Evolutionary conservation across 345 rosid species (phyloP), one percentile per base, ranked within the genome.

Genomic region (Syzygium jambos): DNA sequence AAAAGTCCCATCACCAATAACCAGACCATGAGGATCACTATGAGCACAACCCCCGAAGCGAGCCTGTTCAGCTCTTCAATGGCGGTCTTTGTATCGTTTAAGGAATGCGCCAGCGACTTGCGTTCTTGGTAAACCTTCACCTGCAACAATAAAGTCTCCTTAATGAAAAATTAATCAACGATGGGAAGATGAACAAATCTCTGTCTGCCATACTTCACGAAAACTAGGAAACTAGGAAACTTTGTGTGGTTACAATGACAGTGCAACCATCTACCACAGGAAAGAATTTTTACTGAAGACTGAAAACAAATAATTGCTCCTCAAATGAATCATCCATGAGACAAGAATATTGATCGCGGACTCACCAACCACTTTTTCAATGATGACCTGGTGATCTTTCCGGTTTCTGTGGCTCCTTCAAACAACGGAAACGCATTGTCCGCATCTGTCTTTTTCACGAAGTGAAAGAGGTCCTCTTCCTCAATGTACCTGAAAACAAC

Each of bases 321-420:
- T 73, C 80, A 19, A 73, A 17, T 38, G 80, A 73, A 34, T 68
- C 80, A 68, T 73, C 80, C 80, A 73, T 41, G 86, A 21, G 51
- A 25, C 34, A 5, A 85, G 17, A 29, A 14, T 43, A 85, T 27
- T 16, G 9, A 82, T 55, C 22, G 29, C 25, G 77, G 78, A 61
- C 93, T 90, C 85, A 90, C 96, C 94, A 93, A 88, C 96, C 95
- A 94, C 23, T 92, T 92, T 91, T 90, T 93, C 29, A 94, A 86
- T 46, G 87, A 85, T 83, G 91, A 85, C 88, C 46, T 34, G 13
- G 46, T 68, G 46, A 68, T 68, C 80, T 68, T 68, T 68, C 95
- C 49, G 3, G 93, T 88, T 88, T 93, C 96, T 82, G 55, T 86
- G n/a, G 94, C 91, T 89, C 95, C 95, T 91, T 93, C 91, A 53